These are phyloP conservation scores for Pseudogymnoascus sp. DNA, from an alignment of 2,329 filamentous ascomycete species.

Conservation along the genomic window DNA sequence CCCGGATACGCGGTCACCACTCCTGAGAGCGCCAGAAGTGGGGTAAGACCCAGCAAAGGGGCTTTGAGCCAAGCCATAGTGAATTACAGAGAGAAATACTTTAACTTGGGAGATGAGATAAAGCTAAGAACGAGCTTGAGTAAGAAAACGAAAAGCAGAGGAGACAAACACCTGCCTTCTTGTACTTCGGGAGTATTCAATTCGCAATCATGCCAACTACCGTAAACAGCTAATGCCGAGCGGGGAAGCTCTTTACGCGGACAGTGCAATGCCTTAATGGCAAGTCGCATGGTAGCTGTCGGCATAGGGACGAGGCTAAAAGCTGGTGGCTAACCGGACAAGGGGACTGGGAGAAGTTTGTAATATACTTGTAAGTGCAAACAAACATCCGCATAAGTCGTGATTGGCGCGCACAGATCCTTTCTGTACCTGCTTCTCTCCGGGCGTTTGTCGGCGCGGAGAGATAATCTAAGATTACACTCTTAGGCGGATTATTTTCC, in stretches of 20 bases:
- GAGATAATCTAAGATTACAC: background rate
- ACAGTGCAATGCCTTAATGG: background rate
- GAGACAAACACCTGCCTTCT: background rate
- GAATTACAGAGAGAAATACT: background rate
- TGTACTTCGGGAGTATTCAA: background rate
- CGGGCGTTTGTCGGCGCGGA: background rate
- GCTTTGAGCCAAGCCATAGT: conserved; percentile 6
- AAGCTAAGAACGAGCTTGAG: background rate
- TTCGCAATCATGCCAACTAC: background rate
- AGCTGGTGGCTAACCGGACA: conserved; percentile 1
- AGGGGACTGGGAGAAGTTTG: background rate
- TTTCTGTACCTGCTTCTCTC: background rate
- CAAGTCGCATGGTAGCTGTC: background rate
- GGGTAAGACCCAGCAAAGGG: background rate
- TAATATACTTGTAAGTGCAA: background rate
- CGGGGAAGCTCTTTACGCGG: background rate
- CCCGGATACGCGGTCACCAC: background rate
- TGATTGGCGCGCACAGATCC: conserved; percentile 1
- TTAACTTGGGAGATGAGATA: background rate
- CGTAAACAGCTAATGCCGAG: background rate
- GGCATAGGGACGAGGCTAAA: background rate
- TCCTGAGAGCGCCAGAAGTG: background rate
- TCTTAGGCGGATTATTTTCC: conserved; percentile 3
- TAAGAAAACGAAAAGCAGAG: background rate
- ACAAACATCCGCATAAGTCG: background rate